Percentiles rank a stretch among this genome's conserved stretches.
Conservation (phyloP, 306 rosid species). For the Comarum palustre region DNA sequence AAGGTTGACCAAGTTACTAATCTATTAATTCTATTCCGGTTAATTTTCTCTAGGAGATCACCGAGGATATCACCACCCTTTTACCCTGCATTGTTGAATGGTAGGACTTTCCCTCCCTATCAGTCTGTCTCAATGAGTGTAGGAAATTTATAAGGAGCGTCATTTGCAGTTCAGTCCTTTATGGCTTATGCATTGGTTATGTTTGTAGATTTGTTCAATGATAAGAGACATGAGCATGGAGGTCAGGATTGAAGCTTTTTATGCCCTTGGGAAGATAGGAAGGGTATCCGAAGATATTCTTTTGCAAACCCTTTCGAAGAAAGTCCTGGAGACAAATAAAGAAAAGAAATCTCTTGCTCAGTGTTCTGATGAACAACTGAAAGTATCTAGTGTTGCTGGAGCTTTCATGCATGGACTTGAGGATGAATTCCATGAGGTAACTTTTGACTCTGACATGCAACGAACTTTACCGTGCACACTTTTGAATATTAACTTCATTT, state of each 20-base stretch:
- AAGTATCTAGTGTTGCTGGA: conserved; percentile 57
- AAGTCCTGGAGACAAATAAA: conserved; percentile 46
- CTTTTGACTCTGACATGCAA: background rate
- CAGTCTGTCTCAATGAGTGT: conserved; percentile 19
- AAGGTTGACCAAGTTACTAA: conserved; percentile 3
- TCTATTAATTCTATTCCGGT: background rate
- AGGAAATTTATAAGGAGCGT: conserved; percentile 9
- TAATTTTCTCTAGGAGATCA: conserved; percentile 30
- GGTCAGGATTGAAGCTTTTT: conserved; percentile 72
- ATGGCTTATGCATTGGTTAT: conserved; percentile 26
- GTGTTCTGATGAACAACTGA: conserved; percentile 45
- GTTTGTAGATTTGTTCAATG: conserved; percentile 71
- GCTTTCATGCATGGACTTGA: conserved; percentile 87
- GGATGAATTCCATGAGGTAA: conserved; percentile 91
- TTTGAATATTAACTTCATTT: conserved; percentile 14
- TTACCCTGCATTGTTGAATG: conserved; percentile 27
- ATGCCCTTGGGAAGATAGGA: conserved; percentile 52
- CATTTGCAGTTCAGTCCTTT: conserved; percentile 17
- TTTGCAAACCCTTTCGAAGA: conserved; percentile 75
- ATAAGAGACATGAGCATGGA: conserved; percentile 84
- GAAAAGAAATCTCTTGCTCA: conserved; percentile 39
- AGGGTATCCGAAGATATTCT: conserved; percentile 72
- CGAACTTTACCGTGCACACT: conserved; percentile 2
- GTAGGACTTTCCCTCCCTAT: conserved; percentile 30
- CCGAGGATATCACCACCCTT: conserved; percentile 18